These are phyloP conservation scores for Chimonanthus salicifolius DNA, from an alignment of 164 flowering plant genomes.

Conservation along the genomic window DNA sequence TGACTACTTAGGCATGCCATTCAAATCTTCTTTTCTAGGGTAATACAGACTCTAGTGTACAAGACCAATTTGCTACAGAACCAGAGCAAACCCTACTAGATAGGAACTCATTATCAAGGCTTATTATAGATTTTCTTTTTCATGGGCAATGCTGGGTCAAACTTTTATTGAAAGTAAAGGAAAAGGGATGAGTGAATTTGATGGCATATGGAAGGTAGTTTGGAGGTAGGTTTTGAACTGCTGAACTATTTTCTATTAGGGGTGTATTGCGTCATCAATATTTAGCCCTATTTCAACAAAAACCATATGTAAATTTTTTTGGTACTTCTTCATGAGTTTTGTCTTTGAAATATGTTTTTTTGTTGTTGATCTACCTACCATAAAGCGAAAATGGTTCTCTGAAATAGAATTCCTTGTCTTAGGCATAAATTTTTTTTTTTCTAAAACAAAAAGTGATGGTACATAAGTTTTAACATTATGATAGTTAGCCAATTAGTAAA, in stretches of 20 bases:
- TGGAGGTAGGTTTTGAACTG: not conserved
- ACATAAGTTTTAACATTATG: too few species aligned
- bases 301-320: too few species aligned
- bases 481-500: too few species aligned
- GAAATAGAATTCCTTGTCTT: too few species aligned
- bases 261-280: too few species aligned
- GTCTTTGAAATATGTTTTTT: too few species aligned
- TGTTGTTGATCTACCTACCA: too few species aligned
- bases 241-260: not conserved
- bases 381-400: too few species aligned
- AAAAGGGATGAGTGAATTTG: not conserved
- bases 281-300: too few species aligned
- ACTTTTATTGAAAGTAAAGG: not conserved
- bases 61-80: not conserved
- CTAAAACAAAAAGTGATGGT: too few species aligned
- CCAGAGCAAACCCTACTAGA: not conserved
- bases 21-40: not conserved
- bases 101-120: not conserved
- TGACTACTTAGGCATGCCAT: not conserved
- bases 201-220: not conserved
- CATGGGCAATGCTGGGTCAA: not conserved
- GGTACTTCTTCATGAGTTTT: too few species aligned
- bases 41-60: not conserved
- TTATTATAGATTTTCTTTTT: not conserved
- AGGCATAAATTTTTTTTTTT: too few species aligned